Evolutionary conservation across 768 basidiomycete genomes (phyloP).

Genomic region (Pisolithus tinctorius): DNA sequence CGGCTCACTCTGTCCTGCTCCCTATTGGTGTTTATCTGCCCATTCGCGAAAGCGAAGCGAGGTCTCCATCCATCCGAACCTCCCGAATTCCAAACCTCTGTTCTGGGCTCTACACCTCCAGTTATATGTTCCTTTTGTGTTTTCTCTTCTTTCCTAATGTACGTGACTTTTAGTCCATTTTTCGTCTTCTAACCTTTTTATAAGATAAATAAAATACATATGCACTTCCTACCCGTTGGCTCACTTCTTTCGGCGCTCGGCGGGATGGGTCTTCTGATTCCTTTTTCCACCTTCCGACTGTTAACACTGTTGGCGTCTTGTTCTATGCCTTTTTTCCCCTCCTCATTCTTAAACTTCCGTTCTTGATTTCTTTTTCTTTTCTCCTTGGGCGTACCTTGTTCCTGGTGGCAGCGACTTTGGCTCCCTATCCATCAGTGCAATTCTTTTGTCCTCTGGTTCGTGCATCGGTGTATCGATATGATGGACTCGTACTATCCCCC

Average conservation of each 20-base stretch:
- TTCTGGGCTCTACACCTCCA: slow-evolving; percentile 35
- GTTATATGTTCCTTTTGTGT: slow-evolving; percentile 13
- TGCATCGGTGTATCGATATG: slow-evolving; percentile 27
- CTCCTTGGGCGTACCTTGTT: no score
- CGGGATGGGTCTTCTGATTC: not conserved
- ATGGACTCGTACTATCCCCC: slow-evolving; percentile 23
- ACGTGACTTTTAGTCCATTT: slow-evolving; percentile 9
- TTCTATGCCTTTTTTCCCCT: no score
- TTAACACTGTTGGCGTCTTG: not conserved
- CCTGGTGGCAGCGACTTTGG: no score
- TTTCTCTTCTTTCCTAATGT: slow-evolving; percentile 5
- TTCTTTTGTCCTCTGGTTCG: not conserved
- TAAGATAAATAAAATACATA: not conserved
- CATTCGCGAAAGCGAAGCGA: not conserved
- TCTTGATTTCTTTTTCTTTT: no score
- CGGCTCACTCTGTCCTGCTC: slow-evolving; percentile 16
- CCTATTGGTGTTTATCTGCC: slow-evolving; percentile 10
- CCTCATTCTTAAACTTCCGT: no score
- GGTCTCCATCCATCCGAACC: slow-evolving; percentile 8
- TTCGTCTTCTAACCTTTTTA: slow-evolving; percentile 2
- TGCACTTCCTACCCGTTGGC: not conserved
- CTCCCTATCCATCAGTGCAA: no score
- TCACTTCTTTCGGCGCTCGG: not conserved
- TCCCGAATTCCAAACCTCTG: slow-evolving; percentile 28
- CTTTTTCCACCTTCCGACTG: not conserved